Evolutionary conservation across 2,329 filamentous ascomycete genomes (phyloP).

Genomic region (Claviceps humidiphila): DNA sequence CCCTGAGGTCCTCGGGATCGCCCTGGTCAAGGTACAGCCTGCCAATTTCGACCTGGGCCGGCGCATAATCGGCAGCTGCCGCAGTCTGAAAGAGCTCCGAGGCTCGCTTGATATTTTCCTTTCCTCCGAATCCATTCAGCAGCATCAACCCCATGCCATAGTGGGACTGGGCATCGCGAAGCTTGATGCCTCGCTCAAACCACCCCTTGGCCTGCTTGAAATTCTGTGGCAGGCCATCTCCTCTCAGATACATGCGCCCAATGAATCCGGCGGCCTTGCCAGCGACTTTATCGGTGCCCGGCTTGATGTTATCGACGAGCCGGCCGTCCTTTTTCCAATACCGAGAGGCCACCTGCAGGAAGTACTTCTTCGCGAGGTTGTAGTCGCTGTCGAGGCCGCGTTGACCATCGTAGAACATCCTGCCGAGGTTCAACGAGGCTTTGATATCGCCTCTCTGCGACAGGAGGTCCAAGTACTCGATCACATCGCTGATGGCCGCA

Average conservation of each 20-base stretch:
- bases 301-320: constrained; percentile 53
- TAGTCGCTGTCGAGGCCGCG: constrained; percentile 62
- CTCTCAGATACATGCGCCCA: constrained; percentile 78
- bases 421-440: constrained; percentile 73
- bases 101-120: constrained; percentile 56
- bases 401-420: constrained; percentile 80
- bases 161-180: constrained; percentile 71
- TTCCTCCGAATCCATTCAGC: constrained; percentile 61
- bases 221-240: constrained; percentile 71
- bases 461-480: constrained; percentile 87
- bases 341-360: constrained; percentile 62
- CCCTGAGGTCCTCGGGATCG: constrained; percentile 50
- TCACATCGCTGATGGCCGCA: constrained; percentile 79
- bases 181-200: constrained; percentile 67
- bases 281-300: constrained; percentile 63
- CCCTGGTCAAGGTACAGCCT: constrained; percentile 80
- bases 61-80: constrained; percentile 67
- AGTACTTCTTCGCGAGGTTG: constrained; percentile 64
- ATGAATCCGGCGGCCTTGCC: constrained; percentile 77
- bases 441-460: constrained; percentile 81
- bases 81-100: constrained; percentile 65
- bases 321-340: constrained; percentile 77
- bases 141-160: constrained; percentile 77
- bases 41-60: constrained; percentile 72
- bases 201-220: constrained; percentile 64